Evolutionary conservation across 495 filamentous ascomycete species (phyloP).

Genomic region (Aspergillus avenaceus): DNA sequence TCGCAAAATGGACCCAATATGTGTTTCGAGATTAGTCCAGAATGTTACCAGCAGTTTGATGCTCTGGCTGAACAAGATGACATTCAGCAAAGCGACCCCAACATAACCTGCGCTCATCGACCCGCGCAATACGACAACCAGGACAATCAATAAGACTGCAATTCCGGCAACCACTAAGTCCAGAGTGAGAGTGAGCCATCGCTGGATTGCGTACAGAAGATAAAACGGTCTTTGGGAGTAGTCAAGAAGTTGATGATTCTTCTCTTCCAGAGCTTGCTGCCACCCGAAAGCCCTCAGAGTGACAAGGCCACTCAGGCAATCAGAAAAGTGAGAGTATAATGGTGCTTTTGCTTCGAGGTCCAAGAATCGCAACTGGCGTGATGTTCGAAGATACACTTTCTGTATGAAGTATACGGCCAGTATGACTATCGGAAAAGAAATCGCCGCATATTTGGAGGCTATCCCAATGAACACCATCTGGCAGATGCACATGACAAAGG

Average conservation of each 20-base stretch:
- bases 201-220: slow-evolving; percentile 50
- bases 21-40: slow-evolving; percentile 56
- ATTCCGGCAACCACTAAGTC: slow-evolving; percentile 46
- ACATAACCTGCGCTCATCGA: slow-evolving; percentile 45
- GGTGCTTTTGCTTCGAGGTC: slow-evolving; percentile 61
- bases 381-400: slow-evolving; percentile 60
- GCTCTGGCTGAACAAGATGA: slow-evolving; percentile 51
- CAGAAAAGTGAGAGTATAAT: slow-evolving; percentile 55
- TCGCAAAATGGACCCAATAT: slow-evolving; percentile 54
- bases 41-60: slow-evolving; percentile 49
- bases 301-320: slow-evolving; percentile 43
- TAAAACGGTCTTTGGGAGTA: slow-evolving; percentile 56
- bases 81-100: slow-evolving; percentile 55
- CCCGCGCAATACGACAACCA: slow-evolving; percentile 42
- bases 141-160: slow-evolving; percentile 43
- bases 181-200: slow-evolving; percentile 50
- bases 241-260: slow-evolving; percentile 52
- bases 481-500: slow-evolving; percentile 42
- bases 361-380: slow-evolving; percentile 58
- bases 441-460: slow-evolving; percentile 45
- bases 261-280: slow-evolving; percentile 39
- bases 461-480: slow-evolving; percentile 50
- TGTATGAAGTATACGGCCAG: slow-evolving; percentile 51
- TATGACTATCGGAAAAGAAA: slow-evolving; percentile 46
- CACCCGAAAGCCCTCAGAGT: slow-evolving; percentile 58